A percentile compares a stretch with the other conserved stretches of the same genome.
Conservation (phyloP, 179 eudicot species). For the Vitellaria paradoxa region DNA sequence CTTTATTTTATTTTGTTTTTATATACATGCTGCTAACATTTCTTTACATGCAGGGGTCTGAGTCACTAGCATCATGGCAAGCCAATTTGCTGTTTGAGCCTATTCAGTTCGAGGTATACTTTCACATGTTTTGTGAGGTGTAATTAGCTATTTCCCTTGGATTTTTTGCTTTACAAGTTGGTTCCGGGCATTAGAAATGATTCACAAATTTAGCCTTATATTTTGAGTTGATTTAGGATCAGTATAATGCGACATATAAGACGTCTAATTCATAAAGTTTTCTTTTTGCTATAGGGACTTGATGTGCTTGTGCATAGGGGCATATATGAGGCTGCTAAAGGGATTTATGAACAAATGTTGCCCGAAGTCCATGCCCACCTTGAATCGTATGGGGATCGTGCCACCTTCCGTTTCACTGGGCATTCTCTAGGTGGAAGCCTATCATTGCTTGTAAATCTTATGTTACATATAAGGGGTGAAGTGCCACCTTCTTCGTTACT, state of each 20-base stretch:
- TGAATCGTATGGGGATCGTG: constrained; percentile 61
- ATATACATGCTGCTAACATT: neutral
- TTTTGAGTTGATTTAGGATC: neutral
- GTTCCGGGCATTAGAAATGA: neutral
- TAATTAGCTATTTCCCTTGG: neutral
- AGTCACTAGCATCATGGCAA: constrained; percentile 93
- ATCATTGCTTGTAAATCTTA: constrained; percentile 76
- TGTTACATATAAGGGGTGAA: constrained; percentile 84
- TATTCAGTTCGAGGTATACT: constrained; percentile 70
- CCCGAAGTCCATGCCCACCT: constrained; percentile 77
- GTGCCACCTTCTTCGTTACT: constrained; percentile 77
- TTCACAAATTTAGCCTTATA: neutral
- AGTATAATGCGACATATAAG: neutral
- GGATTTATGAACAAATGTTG: constrained; percentile 90
- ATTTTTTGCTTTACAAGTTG: neutral
- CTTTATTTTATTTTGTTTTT: neutral
- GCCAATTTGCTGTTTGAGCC: constrained; percentile 97
- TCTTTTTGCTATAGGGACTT: constrained; percentile 51
- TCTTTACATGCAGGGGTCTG: constrained; percentile 65
- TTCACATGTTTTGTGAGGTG: neutral
- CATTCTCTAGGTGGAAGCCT: constrained; percentile 98
- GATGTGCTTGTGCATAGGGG: constrained; percentile 92
- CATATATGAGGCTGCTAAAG: constrained; percentile 96
- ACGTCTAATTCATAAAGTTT: neutral
- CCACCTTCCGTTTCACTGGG: constrained; percentile 88